Evolutionary conservation across 2,329 filamentous ascomycete species (phyloP).

Genomic region (Aspergillus eucalypticola): DNA sequence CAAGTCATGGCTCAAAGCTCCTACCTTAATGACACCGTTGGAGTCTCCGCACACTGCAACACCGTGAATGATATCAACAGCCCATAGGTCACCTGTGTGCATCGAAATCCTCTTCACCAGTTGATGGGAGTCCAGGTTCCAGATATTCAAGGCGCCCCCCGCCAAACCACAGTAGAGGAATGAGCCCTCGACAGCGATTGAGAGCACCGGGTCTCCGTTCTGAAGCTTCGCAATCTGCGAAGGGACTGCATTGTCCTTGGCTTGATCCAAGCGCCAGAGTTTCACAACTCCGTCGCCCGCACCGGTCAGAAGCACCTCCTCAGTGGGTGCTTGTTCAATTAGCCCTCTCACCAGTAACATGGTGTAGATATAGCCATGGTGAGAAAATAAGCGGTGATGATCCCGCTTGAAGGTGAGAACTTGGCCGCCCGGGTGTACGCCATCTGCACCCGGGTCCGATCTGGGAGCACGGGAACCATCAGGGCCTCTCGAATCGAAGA

Average conservation of each 20-base stretch:
- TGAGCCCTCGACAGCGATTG: constrained; percentile 81
- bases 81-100: constrained; percentile 79
- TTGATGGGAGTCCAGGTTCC: constrained; percentile 94
- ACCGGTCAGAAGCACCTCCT: constrained; percentile 83
- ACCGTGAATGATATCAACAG: constrained; percentile 80
- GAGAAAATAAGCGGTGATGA: constrained; percentile 83
- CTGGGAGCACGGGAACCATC: constrained; percentile 78
- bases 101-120: constrained; percentile 82
- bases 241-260: constrained; percentile 60
- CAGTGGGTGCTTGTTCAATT: constrained; percentile 63
- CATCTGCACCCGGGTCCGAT: constrained; percentile 60
- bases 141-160: constrained; percentile 86
- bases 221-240: constrained; percentile 68
- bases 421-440: constrained; percentile 56
- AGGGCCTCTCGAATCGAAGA: constrained; percentile 88
- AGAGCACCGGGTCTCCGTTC: constrained; percentile 68
- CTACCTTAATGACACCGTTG: constrained; percentile 80
- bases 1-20: constrained; percentile 20
- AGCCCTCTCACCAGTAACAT: constrained; percentile 83
- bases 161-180: constrained; percentile 91
- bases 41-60: constrained; percentile 85
- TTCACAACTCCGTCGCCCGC: constrained; percentile 94
- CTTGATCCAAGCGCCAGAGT: constrained; percentile 75
- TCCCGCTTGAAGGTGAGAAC: constrained; percentile 78
- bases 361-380: constrained; percentile 94